Evolutionary conservation across 768 basidiomycete genomes (phyloP), one percentile per base, ranked within the genome.

Genomic region (Auriculariales sp.): DNA sequence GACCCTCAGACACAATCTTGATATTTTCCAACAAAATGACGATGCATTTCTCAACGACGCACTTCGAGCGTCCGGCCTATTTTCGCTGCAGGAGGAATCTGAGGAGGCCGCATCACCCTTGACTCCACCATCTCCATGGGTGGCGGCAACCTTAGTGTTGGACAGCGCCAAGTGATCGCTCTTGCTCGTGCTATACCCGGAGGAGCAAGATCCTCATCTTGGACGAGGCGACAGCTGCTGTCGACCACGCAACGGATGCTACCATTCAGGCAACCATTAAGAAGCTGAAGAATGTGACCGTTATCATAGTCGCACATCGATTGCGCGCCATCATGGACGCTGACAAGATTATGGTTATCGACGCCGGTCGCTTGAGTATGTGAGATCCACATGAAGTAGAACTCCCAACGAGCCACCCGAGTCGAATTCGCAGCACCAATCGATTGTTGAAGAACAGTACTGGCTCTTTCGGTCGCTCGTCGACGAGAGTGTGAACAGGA

Each of bases 131-230:
- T 76, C 30, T 61, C 71, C 2, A 64, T 64, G 19, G 73, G 69
- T 2, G 72, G 71, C 0, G 48, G 62, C 1, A 74, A 74, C 53
- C 57, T 75, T 17, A 73, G 70, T 3, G 69, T 79, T 17, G 77
- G 78, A 3, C 74, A 81, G 55, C 62, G 77, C 9, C 78, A 80
- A 58, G 70, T 81, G 11, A 60, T 81, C n/a, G 77, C 77, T 0
- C 64, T 81, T 0, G 77, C 78, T 1, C 64, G 78, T 25, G 78
- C 78, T 2, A 71, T 79, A 50, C 70, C 79, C 1, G 62, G 78
- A 19, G 59, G 64, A 76, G 72, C 57, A 79, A 77, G 54, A 56
- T 81, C 10, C 62, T 78, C 31, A 72, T 79, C 39, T 60, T 79
- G 3, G 78, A 81, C 51, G 78, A 80, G 59, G 70, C 69, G 68